Conservation (phyloP, 371 early-diverging fungal genomes). For the Zychaea mexicana region DNA sequence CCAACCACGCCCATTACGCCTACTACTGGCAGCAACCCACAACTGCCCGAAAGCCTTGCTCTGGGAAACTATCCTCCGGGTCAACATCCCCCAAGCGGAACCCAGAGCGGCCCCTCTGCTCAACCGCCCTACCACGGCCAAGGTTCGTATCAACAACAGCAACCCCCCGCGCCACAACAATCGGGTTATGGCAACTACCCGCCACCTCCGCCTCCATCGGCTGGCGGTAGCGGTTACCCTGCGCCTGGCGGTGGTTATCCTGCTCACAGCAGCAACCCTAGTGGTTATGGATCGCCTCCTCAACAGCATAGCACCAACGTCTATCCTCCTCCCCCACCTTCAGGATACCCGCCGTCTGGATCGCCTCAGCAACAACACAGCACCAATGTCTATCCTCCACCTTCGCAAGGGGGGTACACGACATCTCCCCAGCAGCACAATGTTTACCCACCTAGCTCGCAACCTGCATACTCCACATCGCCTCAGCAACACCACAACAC, state of each 20-base stretch:
- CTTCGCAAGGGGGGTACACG: not conserved
- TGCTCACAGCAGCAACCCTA: not conserved
- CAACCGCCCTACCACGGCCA: not conserved
- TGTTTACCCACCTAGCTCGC: not conserved
- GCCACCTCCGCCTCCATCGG: not conserved
- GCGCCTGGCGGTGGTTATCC: not conserved
- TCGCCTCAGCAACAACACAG: not conserved
- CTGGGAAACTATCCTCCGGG: not conserved
- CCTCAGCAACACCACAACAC: not conserved
- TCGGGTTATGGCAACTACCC: not conserved
- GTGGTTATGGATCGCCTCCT: not conserved
- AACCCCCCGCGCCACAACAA: not conserved
- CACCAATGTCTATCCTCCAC: not conserved
- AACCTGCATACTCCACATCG: not conserved
- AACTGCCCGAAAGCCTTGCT: not conserved
- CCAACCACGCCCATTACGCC: slow-evolving; percentile 4
- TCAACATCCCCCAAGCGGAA: not conserved
- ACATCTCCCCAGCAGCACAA: not conserved
- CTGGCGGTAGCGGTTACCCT: not conserved
- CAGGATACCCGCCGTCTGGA: not conserved
- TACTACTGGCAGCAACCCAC: not conserved
- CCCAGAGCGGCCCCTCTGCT: not conserved
- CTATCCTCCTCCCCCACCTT: not conserved
- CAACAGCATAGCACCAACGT: not conserved
- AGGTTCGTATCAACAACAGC: not conserved